Evolutionary conservation across 2,329 filamentous ascomycete genomes (phyloP).

Genomic region (Aspergillus calidoustus): DNA sequence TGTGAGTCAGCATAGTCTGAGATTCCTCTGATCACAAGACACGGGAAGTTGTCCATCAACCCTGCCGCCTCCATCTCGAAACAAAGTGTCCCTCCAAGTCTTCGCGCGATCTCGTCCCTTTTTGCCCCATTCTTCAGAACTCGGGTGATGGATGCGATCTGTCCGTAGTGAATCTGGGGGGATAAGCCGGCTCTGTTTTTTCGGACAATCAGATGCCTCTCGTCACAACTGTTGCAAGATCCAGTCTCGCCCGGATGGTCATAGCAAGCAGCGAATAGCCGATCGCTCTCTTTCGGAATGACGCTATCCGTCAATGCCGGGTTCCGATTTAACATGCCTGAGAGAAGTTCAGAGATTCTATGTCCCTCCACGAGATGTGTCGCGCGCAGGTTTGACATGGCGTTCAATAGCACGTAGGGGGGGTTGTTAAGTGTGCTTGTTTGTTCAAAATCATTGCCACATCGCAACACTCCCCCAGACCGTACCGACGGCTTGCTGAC

Average conservation of each 20-base stretch:
- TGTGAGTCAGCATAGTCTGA: conserved; percentile 5
- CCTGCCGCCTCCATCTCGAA: conserved; percentile 11
- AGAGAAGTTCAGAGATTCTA: neutral
- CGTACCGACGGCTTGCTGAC: conserved; percentile 24
- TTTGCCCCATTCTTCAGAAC: conserved; percentile 1
- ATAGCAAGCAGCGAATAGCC: neutral
- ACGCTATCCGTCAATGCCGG: neutral
- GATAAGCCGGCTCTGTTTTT: neutral
- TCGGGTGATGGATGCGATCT: neutral
- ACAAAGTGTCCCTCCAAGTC: conserved; percentile 1
- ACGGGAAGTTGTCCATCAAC: conserved; percentile 6
- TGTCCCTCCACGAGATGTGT: neutral
- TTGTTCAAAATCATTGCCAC: conserved; percentile 11
- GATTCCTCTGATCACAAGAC: conserved; percentile 10
- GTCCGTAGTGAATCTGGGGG: neutral
- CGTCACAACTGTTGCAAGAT: conserved; percentile 3
- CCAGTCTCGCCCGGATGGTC: neutral
- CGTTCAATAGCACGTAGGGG: conserved; percentile 2
- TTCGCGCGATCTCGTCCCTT: neutral
- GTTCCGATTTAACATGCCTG: neutral
- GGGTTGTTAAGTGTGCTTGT: conserved; percentile 1
- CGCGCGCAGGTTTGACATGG: neutral
- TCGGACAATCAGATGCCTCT: neutral
- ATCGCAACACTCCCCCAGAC: conserved; percentile 32
- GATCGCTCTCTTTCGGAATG: neutral